Base-by-base conservation (phyloP, 2,329 filamentous ascomycete species). In the Tolypocladium album region DNA sequence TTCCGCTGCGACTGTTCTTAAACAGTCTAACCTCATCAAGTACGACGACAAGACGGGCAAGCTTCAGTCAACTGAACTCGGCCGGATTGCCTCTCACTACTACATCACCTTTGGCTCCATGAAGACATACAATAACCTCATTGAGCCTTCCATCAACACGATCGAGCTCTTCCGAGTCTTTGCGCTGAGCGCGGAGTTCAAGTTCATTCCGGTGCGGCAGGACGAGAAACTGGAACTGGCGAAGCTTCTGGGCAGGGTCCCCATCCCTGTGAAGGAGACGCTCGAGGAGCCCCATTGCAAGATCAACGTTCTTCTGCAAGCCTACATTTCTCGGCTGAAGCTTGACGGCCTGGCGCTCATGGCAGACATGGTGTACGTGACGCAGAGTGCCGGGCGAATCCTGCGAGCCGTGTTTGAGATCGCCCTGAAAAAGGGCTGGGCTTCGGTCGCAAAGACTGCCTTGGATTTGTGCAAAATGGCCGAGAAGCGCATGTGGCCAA, bases 401-500 rank as follows among this genome's bases (percentile, higher is more conserved):
- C 79, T 99, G 55, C 87, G 94, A 60, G 94, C 94, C 0, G 88
- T 99, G 57, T 99, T 97, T 66, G 95, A 99, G 76, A 97, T 99
- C 59, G 88, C 90, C n/a, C 77, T 99, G 65, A 96, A 93, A 77
- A 97, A 97, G 75, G 93, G 93, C 40, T 99, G 93, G 93, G 86
- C 94, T 0, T 88, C 87, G 20, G 94, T 97, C 4, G 90, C 94
- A 11, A 96, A 94, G 77, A 91, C 89, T 63, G 92, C 94, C 0
- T 79, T 99, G 50, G 90, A 96, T 67, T 82, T 99, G 58, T 99
- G 95, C 78, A 99, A 99, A 78, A 97, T 96, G 91, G 94, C 93
- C 0, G 94, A 99, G 78, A 96, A 96, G 80, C 85, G 95, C 57
- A 99, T 99, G 95, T 99, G 94, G 94, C 92, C 93, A 17, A 97